These are phyloP conservation scores for Ganoderma multipileum DNA, from an alignment of 1,284 basidiomycete species.

Conservation along the genomic window DNA sequence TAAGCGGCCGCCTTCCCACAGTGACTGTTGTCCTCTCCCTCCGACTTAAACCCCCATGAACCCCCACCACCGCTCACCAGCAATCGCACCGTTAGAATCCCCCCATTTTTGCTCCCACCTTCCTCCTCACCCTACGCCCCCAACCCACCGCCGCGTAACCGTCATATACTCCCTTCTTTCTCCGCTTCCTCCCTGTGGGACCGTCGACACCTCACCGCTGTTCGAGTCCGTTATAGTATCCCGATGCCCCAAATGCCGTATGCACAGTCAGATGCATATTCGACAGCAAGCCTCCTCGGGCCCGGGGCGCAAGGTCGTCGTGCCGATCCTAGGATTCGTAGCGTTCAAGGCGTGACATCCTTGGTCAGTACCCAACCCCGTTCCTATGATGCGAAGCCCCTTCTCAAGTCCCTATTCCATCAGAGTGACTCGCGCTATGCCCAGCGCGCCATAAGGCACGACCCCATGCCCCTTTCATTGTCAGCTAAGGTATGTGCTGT, in stretches of 20 bases:
- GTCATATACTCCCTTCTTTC: conserved; percentile 16
- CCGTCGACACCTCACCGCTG: background rate
- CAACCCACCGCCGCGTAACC: conserved; percentile 9
- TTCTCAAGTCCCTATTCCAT: conserved; percentile 17
- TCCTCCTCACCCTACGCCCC: conserved; percentile 14
- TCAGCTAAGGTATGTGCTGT: conserved; percentile 44
- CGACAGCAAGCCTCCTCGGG: conserved; percentile 60
- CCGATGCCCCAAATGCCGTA: conserved; percentile 34
- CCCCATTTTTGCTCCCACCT: conserved; percentile 25
- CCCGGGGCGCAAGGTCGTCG: conserved; percentile 51
- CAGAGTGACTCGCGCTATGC: conserved; percentile 56
- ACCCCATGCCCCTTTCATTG: conserved; percentile 40
- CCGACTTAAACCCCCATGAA: no score
- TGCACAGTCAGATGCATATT: conserved; percentile 46
- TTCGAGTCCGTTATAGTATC: conserved; percentile 31
- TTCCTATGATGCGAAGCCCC: conserved; percentile 9
- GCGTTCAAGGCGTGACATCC: conserved; percentile 47
- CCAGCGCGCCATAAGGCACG: conserved; percentile 28
- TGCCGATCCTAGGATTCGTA: conserved; percentile 49
- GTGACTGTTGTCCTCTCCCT: background rate
- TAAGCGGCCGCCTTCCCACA: conserved; percentile 22
- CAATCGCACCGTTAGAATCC: conserved; percentile 6
- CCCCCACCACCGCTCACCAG: conserved; percentile 17
- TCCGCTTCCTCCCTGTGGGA: background rate
- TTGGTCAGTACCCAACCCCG: conserved; percentile 43